phyloP scores from a whole-genome alignment of 2,329 filamentous ascomycete species.

The Sclerotinia subarctica region DNA sequence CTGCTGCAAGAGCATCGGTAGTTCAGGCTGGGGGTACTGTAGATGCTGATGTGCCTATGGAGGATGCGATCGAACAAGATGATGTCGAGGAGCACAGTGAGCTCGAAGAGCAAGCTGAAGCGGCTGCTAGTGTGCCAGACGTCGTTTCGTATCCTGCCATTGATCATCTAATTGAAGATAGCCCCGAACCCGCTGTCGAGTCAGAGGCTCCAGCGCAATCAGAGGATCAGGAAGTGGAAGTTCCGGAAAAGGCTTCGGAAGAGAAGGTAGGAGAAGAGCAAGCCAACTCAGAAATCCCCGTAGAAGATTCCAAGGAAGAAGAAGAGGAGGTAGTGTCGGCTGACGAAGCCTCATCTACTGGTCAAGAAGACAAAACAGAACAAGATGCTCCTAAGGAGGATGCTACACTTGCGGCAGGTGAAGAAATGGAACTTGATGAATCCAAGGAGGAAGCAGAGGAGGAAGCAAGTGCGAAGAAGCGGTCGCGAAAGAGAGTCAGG shows the following conservation, averaged over 20 bases:
- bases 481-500: conserved; percentile 28
- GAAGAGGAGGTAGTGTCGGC: background rate
- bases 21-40: background rate
- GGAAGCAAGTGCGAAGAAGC: conserved; percentile 21
- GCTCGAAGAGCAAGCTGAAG: background rate
- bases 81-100: background rate
- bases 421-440: conserved; percentile 2
- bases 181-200: background rate
- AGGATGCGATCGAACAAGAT: background rate
- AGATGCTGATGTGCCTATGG: conserved; percentile 3
- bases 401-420: background rate
- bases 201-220: background rate
- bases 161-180: conserved; percentile 7
- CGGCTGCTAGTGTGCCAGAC: background rate
- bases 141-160: conserved; percentile 4
- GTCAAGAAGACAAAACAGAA: background rate
- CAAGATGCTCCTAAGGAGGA: background rate
- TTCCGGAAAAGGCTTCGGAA: background rate
- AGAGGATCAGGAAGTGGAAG: background rate
- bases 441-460: conserved; percentile 13
- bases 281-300: background rate
- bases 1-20: conserved; percentile 1
- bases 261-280: background rate
- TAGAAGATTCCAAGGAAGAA: background rate
- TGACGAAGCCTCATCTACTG: background rate